A percentile compares a stretch with the other conserved stretches of the same genome.
These are phyloP conservation scores for Casuarina cunninghamiana DNA, from an alignment of 306 rosid genomes.

Conservation along the genomic window DNA sequence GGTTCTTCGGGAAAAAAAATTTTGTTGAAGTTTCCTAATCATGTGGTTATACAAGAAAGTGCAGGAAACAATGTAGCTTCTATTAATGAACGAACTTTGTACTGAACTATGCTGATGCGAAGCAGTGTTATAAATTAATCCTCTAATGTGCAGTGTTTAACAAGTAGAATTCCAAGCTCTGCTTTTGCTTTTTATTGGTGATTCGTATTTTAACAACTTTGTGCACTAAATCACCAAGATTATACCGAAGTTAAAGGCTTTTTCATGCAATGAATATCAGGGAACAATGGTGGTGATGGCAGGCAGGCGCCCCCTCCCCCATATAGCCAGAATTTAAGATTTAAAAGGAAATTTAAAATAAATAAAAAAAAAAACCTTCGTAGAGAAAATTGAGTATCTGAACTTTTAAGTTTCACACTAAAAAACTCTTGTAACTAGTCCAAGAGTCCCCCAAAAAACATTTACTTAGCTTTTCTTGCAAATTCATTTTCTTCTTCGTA, in stretches of 20 bases:
- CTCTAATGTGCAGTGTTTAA: neutral
- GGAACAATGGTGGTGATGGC: too few species aligned
- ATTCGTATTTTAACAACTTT: neutral
- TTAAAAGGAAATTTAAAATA: too few species aligned
- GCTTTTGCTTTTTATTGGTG: neutral
- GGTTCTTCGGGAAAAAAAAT: conserved; percentile 37
- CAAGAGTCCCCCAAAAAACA: too few species aligned
- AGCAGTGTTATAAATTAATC: neutral
- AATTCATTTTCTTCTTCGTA: too few species aligned
- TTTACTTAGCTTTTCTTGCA: too few species aligned
- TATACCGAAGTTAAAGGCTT: neutral
- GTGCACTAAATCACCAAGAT: neutral
- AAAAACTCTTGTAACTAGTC: too few species aligned
- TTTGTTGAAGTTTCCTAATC: neutral
- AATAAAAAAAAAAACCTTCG: too few species aligned
- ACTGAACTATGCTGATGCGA: neutral
- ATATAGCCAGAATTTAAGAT: too few species aligned
- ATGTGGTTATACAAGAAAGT: neutral
- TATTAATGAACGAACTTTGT: neutral
- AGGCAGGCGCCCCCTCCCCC: too few species aligned
- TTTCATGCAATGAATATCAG: neutral
- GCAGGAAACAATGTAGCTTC: neutral
- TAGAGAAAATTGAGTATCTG: too few species aligned
- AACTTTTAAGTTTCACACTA: too few species aligned
- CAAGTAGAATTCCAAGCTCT: neutral